A percentile compares a stretch with the other conserved stretches of the same genome.
These are phyloP conservation scores for Brassica nigra DNA, from an alignment of 345 rosid species.

Conservation along the genomic window DNA sequence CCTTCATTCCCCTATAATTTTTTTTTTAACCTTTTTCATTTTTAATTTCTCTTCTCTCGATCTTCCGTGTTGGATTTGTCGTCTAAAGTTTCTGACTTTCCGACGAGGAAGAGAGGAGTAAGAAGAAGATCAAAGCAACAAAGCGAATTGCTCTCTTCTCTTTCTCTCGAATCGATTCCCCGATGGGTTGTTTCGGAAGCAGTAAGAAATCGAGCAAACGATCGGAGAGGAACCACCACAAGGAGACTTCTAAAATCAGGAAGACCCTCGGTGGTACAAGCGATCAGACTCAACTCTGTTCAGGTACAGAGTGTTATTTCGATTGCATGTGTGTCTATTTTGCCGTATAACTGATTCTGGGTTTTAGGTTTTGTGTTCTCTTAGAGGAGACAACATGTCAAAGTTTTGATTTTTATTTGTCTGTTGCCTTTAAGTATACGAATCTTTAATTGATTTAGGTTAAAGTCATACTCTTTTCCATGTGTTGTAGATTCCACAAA, in stretches of 20 bases:
- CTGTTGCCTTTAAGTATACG: background rate
- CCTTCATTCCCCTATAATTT: background rate
- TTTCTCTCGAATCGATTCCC: background rate
- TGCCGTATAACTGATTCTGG: constrained; percentile 4
- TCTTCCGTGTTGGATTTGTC: constrained; percentile 25
- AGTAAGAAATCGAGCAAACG: constrained; percentile 49
- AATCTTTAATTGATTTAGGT: constrained; percentile 3
- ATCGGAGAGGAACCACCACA: constrained; percentile 37
- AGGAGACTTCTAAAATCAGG: constrained; percentile 15
- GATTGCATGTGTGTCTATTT: constrained; percentile 32
- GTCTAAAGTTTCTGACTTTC: constrained; percentile 10
- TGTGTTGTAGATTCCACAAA: constrained; percentile 50
- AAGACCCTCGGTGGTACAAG: constrained; percentile 8
- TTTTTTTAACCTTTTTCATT: constrained; percentile 18
- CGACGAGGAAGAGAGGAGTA: background rate
- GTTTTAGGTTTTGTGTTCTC: constrained; percentile 27
- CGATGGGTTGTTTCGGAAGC: constrained; percentile 73
- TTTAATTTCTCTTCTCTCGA: constrained; percentile 11
- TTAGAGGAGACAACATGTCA: constrained; percentile 11
- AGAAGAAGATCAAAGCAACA: background rate
- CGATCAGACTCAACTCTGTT: constrained; percentile 44
- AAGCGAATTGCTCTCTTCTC: background rate
- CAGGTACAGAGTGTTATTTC: constrained; percentile 44
- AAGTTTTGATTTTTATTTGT: background rate
- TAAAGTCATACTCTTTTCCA: background rate